phyloP scores from a whole-genome alignment of 768 basidiomycete species.

The Lactifluus echinatus region DNA sequence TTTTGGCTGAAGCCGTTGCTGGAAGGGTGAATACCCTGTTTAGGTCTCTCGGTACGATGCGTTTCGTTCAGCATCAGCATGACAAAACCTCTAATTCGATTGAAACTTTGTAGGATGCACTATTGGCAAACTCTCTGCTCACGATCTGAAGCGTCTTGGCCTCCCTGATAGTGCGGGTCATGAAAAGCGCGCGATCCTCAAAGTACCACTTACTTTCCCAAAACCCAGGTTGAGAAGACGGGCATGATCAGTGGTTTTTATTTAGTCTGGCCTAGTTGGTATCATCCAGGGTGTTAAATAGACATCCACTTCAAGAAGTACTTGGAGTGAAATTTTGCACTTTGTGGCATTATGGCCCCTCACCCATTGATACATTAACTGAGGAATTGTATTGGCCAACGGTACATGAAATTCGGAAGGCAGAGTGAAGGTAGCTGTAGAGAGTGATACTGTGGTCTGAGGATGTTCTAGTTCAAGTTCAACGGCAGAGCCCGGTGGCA shows the following conservation, averaged over 20 bases:
- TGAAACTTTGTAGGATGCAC: slow-evolving; percentile 51
- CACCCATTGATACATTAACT: too few relatives aligned
- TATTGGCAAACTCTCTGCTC: slow-evolving; percentile 43
- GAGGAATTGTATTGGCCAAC: too few relatives aligned
- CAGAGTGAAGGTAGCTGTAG: too few relatives aligned
- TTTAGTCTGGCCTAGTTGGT: not conserved
- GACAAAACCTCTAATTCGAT: not conserved
- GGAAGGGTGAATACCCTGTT: slow-evolving; percentile 58
- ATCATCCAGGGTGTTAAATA: not conserved
- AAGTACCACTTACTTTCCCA: slow-evolving; percentile 74
- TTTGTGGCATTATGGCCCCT: too few relatives aligned
- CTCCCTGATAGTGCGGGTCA: slow-evolving; percentile 53
- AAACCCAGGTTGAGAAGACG: slow-evolving; percentile 40
- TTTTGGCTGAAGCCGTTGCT: slow-evolving; percentile 8
- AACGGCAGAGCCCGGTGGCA: too few relatives aligned
- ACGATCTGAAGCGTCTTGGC: slow-evolving; percentile 63
- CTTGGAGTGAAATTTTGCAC: not conserved
- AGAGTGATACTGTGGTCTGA: too few relatives aligned
- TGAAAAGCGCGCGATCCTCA: slow-evolving; percentile 64
- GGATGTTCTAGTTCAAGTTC: too few relatives aligned
- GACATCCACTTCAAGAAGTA: not conserved
- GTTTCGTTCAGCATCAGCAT: not conserved
- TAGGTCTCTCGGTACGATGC: slow-evolving; percentile 54
- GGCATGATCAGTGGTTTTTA: not conserved
- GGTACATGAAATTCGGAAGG: not conserved